phyloP scores from a whole-genome alignment of 1,139 yeast genomes.

The Scheffersomyces parashehatae region DNA sequence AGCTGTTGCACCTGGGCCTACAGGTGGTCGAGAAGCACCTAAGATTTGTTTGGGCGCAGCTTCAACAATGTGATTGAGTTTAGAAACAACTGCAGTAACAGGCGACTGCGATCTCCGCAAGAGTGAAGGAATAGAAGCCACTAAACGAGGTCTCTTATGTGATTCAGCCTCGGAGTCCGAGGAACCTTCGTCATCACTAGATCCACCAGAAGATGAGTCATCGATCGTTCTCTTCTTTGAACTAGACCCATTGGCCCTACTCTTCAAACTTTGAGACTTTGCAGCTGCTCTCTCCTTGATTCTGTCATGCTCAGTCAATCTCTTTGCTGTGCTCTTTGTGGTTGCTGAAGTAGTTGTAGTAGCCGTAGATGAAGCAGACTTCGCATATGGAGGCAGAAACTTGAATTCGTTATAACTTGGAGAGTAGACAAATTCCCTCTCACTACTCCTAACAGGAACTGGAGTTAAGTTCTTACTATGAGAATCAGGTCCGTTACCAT shows the following conservation, averaged over 20 bases:
- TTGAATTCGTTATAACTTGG: no score
- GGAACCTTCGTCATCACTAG: constrained; percentile 8
- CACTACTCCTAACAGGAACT: no score
- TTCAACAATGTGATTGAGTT: background rate
- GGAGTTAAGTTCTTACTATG: no score
- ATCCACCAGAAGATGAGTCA: constrained; percentile 12
- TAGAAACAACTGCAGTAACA: constrained; percentile 2
- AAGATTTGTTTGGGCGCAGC: background rate
- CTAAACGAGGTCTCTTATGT: constrained; percentile 15
- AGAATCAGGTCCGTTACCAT: no score
- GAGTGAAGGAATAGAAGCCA: constrained; percentile 10
- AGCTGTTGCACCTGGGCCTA: background rate
- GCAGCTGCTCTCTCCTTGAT: constrained; percentile 4
- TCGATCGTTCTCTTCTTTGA: constrained; percentile 10
- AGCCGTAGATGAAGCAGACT: background rate
- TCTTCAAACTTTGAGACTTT: no score
- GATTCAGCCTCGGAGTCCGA: constrained; percentile 16
- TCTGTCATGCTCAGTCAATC: constrained; percentile 5
- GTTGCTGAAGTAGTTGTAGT: background rate
- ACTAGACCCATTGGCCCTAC: no score
- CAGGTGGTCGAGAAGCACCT: background rate
- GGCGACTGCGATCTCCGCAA: constrained; percentile 9
- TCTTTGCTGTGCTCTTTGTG: background rate
- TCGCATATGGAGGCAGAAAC: background rate
- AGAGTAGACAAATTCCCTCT: no score